Conservation (phyloP, 768 basidiomycete species). For the Suillus weaverae region DNA sequence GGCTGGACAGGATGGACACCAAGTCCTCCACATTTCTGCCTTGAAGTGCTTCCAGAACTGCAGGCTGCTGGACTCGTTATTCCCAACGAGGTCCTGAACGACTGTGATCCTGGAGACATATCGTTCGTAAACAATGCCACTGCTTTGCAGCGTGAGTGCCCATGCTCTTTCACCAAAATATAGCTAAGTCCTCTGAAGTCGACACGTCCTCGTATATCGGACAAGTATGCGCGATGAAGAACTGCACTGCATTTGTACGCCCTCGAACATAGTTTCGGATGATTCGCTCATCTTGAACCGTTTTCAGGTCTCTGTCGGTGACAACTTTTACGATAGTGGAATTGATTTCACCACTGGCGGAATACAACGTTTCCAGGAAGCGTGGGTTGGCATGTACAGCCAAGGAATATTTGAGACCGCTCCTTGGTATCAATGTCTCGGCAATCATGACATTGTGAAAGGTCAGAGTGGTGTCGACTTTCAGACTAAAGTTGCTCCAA, state of each 20-base stretch:
- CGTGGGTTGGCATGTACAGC: background rate
- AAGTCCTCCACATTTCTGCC: conserved; percentile 4
- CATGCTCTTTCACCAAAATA: no score
- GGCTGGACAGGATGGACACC: conserved; percentile 3
- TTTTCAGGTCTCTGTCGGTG: background rate
- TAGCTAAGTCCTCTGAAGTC: background rate
- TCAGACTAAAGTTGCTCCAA: conserved; percentile 2
- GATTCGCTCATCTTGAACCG: background rate
- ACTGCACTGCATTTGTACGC: conserved; percentile 2
- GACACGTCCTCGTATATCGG: background rate
- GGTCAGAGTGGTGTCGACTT: conserved; percentile 5
- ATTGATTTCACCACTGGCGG: conserved; percentile 1
- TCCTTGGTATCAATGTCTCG: conserved; percentile 5
- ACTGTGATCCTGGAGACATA: conserved; percentile 4
- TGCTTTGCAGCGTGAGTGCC: conserved; percentile 3
- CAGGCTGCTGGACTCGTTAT: conserved; percentile 1
- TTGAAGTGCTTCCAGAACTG: conserved; percentile 3
- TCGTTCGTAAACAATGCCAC: background rate
- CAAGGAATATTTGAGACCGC: background rate
- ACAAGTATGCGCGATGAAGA: conserved; percentile 1
- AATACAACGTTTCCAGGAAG: conserved; percentile 3
- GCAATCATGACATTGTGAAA: conserved; percentile 1
- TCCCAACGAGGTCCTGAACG: background rate
- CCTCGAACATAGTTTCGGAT: no score
- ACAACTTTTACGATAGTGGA: conserved; percentile 3